Conservation (phyloP, 176 grass and related monocot genomes). For the Oropetium thomaeum region DNA sequence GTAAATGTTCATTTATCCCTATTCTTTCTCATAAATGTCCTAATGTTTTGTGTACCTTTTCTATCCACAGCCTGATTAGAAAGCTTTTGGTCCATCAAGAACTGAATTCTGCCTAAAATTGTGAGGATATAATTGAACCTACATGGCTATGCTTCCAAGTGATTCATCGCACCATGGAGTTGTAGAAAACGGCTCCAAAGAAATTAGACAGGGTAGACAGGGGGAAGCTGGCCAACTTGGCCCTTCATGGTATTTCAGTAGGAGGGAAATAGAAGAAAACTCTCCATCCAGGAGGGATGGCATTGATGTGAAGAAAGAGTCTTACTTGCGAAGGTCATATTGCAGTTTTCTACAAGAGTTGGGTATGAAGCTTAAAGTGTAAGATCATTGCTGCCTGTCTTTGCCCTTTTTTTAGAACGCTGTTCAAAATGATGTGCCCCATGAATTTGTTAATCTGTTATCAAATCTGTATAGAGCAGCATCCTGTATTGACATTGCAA, state of each 20-base stretch:
- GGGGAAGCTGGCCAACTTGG: conserved; percentile 55
- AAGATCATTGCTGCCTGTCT: conserved; percentile 41
- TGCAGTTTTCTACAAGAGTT: conserved; percentile 91
- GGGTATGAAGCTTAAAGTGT: conserved; percentile 97
- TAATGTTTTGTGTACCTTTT: background rate
- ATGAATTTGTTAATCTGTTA: background rate
- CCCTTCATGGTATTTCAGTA: conserved; percentile 83
- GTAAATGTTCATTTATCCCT: background rate
- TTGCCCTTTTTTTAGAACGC: conserved; percentile 4
- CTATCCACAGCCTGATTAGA: conserved; percentile 16
- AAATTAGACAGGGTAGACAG: conserved; percentile 22
- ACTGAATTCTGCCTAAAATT: conserved; percentile 25
- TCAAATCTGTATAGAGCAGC: background rate
- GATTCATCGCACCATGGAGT: conserved; percentile 41
- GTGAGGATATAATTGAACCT: conserved; percentile 20
- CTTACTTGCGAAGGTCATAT: conserved; percentile 71
- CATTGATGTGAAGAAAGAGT: conserved; percentile 91
- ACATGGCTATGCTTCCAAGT: conserved; percentile 51
- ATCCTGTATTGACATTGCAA: background rate
- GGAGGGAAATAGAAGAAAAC: conserved; percentile 93
- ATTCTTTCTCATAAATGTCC: background rate
- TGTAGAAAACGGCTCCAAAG: conserved; percentile 54
- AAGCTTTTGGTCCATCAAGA: background rate
- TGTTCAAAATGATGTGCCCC: background rate
- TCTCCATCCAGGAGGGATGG: conserved; percentile 80